Conservation (phyloP, 108 stramenopile species). For the Stephanodiscus minutulus region DNA sequence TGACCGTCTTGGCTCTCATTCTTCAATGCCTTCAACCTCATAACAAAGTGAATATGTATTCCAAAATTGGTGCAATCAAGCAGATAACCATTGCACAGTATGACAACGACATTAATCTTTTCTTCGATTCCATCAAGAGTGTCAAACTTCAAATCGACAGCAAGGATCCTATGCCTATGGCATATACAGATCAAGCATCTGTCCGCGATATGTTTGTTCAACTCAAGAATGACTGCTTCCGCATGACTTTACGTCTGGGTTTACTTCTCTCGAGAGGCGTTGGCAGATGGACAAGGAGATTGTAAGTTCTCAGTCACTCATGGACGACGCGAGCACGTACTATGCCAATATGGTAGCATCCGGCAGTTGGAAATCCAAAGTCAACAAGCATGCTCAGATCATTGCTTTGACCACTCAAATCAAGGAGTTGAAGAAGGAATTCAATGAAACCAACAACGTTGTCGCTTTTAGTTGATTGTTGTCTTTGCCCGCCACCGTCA, state of each 20-base stretch:
- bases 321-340: background rate
- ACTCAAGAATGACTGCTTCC: background rate
- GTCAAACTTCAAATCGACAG: background rate
- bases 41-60: slow-evolving; percentile 2
- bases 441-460: too few species aligned
- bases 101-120: background rate
- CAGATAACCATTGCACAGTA: background rate
- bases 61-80: background rate
- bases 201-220: background rate
- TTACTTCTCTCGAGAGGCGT: background rate
- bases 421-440: background rate
- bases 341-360: background rate
- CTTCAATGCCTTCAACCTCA: background rate
- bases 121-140: background rate
- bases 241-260: background rate
- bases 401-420: slow-evolving; percentile 3
- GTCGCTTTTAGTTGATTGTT: too few species aligned
- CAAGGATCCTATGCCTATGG: slow-evolving; percentile 3
- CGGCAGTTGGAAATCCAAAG: background rate
- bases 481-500: too few species aligned
- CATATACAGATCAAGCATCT: slow-evolving; percentile 2
- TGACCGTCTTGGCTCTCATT: background rate
- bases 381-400: background rate
- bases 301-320: background rate
- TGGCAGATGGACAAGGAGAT: background rate